Percentiles rank a stretch among this genome's conserved stretches.
These are phyloP conservation scores for Olyra latifolia DNA, from an alignment of 176 grass and related monocot species.

Conservation along the genomic window DNA sequence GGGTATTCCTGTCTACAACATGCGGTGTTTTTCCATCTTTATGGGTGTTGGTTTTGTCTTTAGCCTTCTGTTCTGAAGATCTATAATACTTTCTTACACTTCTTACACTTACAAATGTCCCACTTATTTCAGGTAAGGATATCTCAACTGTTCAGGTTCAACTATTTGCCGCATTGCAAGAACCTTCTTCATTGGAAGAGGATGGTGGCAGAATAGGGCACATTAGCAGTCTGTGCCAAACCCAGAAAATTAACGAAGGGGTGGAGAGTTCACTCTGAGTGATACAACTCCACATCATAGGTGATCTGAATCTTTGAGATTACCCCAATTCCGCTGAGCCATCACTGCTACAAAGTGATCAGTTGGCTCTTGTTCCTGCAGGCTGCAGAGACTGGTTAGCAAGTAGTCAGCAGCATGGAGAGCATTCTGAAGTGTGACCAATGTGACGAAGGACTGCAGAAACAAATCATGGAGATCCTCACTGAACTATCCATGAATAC, in stretches of 20 bases:
- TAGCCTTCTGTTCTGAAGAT: background rate
- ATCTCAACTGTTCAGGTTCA: background rate
- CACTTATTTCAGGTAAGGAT: background rate
- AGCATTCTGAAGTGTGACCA: background rate
- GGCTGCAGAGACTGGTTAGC: background rate
- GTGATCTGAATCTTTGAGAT: background rate
- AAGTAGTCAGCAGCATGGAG: background rate
- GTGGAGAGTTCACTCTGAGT: no score
- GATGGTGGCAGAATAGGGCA: background rate
- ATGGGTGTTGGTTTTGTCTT: background rate
- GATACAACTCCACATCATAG: background rate
- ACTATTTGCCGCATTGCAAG: background rate
- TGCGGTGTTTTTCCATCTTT: background rate
- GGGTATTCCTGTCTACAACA: constrained; percentile 15
- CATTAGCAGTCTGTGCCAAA: background rate
- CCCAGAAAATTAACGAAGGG: background rate
- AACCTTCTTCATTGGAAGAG: background rate
- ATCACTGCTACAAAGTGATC: background rate
- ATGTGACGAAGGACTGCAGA: background rate
- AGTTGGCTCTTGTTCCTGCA: background rate
- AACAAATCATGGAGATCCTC: background rate
- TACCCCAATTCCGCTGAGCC: background rate
- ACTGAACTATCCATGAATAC: background rate
- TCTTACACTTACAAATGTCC: background rate
- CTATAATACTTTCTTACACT: background rate